Conservation (phyloP, 768 basidiomycete species). For the Naematelia encephala region DNA sequence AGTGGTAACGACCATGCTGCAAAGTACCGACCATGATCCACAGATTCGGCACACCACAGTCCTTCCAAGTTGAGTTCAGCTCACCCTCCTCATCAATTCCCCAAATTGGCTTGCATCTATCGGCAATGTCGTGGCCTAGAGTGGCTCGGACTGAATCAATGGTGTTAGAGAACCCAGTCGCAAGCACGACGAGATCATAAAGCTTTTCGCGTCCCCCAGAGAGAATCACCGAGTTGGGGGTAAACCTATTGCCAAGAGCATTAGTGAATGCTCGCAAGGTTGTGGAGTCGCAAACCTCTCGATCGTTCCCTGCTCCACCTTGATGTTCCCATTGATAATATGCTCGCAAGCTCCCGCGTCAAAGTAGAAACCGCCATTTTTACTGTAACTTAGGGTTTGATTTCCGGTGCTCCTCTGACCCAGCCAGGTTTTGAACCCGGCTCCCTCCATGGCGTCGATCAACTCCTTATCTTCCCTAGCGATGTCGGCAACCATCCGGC, state of each 20-base stretch:
- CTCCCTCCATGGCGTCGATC: slow-evolving; percentile 18
- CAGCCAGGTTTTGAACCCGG: slow-evolving; percentile 22
- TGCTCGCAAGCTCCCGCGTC: slow-evolving; percentile 26
- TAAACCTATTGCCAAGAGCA: slow-evolving; percentile 9
- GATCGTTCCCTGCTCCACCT: slow-evolving; percentile 27
- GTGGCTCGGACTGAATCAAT: slow-evolving; percentile 29
- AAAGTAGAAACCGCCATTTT: slow-evolving; percentile 32
- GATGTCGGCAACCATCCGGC: not conserved
- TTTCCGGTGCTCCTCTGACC: slow-evolving; percentile 21
- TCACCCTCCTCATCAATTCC: slow-evolving; percentile 34
- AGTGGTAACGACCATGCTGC: slow-evolving; percentile 21
- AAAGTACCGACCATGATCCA: slow-evolving; percentile 30
- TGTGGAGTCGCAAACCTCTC: not conserved
- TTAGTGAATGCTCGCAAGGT: not conserved
- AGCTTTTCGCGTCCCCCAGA: slow-evolving; percentile 18
- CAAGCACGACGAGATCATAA: slow-evolving; percentile 29
- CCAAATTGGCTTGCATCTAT: slow-evolving; percentile 23
- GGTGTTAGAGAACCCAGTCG: slow-evolving; percentile 33
- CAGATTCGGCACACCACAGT: slow-evolving; percentile 18
- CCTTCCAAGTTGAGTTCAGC: slow-evolving; percentile 17
- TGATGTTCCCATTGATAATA: slow-evolving; percentile 32
- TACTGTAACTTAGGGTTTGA: slow-evolving; percentile 18
- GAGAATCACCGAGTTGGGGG: slow-evolving; percentile 23
- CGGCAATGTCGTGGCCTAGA: slow-evolving; percentile 23
- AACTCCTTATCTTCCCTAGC: slow-evolving; percentile 10